phyloP scores from a whole-genome alignment of 129 eudicot genomes.

The Helichrysum umbraculigerum region DNA sequence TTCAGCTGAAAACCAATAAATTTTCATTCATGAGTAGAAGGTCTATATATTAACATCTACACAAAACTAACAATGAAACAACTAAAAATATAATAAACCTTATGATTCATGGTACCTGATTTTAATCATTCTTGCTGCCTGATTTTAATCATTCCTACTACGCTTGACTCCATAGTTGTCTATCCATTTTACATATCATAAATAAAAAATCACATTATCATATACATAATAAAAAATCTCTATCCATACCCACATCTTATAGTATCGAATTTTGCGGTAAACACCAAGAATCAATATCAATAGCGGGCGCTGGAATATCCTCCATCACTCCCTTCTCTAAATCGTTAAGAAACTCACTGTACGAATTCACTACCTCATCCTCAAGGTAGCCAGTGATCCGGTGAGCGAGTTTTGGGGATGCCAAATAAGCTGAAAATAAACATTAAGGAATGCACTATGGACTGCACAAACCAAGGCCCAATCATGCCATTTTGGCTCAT shows the following conservation, averaged over 20 bases:
- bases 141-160: too few species aligned
- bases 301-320: slow-evolving; percentile 50
- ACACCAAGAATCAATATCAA: slow-evolving; percentile 56
- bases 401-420: slow-evolving; percentile 58
- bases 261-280: slow-evolving; percentile 44
- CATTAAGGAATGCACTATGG: slow-evolving; percentile 54
- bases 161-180: too few species aligned
- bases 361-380: slow-evolving; percentile 55
- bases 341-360: slow-evolving; percentile 53
- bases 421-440: slow-evolving; percentile 48
- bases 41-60: too few species aligned
- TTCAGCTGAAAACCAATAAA: too few species aligned
- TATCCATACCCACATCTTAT: slow-evolving; percentile 45
- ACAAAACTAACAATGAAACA: too few species aligned
- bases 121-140: too few species aligned
- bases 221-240: too few species aligned
- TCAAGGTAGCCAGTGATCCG: slow-evolving; percentile 54
- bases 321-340: slow-evolving; percentile 43
- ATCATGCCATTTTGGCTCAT: slow-evolving; percentile 50
- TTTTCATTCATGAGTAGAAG: too few species aligned
- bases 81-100: too few species aligned
- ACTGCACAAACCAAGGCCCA: slow-evolving; percentile 51
- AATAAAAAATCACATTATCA: too few species aligned
- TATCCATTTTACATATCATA: too few species aligned
- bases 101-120: too few species aligned